These are phyloP conservation scores for Silybum marianum DNA, from an alignment of 129 eudicot genomes.

Conservation along the genomic window DNA sequence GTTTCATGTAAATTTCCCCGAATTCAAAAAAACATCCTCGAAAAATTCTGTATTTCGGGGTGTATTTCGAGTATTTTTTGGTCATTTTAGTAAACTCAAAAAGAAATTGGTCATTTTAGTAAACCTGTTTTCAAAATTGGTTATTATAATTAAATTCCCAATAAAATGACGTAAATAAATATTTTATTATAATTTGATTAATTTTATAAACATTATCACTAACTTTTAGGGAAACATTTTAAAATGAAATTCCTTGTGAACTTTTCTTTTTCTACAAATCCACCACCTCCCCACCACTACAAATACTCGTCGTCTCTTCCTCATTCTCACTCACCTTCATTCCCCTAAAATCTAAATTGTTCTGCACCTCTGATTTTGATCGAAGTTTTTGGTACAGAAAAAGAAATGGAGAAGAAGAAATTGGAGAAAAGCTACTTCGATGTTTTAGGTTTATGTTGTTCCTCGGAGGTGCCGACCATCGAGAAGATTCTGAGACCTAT, in stretches of 20 bases:
- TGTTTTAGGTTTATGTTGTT: constrained; percentile 77
- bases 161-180: background rate
- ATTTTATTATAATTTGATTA: background rate
- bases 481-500: constrained; percentile 60
- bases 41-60: too few species aligned
- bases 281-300: background rate
- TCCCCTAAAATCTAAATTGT: too few species aligned
- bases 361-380: background rate
- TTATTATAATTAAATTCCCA: too few species aligned
- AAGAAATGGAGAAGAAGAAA: constrained; percentile 26
- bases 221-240: too few species aligned
- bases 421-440: constrained; percentile 76
- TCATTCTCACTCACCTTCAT: background rate
- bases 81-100: too few species aligned
- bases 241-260: background rate
- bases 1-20: too few species aligned
- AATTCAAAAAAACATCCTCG: too few species aligned
- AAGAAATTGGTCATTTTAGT: too few species aligned
- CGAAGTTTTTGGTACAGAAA: background rate
- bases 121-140: too few species aligned
- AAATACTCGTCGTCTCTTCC: background rate
- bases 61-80: too few species aligned
- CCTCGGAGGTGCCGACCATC: constrained; percentile 71
- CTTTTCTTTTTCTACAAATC: too few species aligned
- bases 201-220: background rate